Evolutionary conservation across 2,329 filamentous ascomycete genomes (phyloP).

Genomic region (Setomelanomma holmii): DNA sequence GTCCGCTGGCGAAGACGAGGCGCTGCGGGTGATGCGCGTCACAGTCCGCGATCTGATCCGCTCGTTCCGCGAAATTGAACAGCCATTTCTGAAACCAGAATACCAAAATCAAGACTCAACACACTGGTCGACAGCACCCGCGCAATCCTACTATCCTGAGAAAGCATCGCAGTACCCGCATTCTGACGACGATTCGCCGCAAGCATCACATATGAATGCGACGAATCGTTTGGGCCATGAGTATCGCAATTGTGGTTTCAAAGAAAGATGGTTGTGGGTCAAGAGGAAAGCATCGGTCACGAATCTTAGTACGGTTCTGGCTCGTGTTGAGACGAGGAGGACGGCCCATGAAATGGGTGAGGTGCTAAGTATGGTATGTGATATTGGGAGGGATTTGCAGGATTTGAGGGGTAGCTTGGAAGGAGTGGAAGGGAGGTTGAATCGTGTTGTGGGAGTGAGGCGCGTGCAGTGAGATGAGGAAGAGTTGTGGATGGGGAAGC

Average conservation of each 20-base stretch:
- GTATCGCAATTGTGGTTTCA: constrained; percentile 45
- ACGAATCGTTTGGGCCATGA: constrained; percentile 36
- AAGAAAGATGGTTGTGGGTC: constrained; percentile 48
- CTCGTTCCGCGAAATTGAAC: constrained; percentile 47
- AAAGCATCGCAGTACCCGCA: constrained; percentile 9
- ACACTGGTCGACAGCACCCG: constrained; percentile 14
- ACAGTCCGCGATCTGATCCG: constrained; percentile 46
- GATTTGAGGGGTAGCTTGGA: constrained; percentile 19
- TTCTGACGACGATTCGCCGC: constrained; percentile 30
- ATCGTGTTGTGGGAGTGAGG: constrained; percentile 30
- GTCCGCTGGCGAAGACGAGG: constrained; percentile 38
- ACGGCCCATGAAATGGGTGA: constrained; percentile 41
- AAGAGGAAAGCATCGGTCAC: constrained; percentile 45
- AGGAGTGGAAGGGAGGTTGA: constrained; percentile 25
- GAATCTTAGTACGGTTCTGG: constrained; percentile 44
- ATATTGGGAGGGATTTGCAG: constrained; percentile 30
- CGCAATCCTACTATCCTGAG: constrained; percentile 5
- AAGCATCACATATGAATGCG: constrained; percentile 14
- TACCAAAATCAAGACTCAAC: constrained; percentile 25
- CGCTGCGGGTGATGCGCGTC: constrained; percentile 46
- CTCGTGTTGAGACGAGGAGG: constrained; percentile 48
- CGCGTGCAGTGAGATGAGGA: constrained; percentile 20
- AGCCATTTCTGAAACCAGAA: constrained; percentile 48
- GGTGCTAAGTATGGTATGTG: constrained; percentile 22
- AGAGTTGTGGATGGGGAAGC: no score